Evolutionary conservation across 306 rosid species (phyloP).

Genomic region (Trichosanthes truncata): DNA sequence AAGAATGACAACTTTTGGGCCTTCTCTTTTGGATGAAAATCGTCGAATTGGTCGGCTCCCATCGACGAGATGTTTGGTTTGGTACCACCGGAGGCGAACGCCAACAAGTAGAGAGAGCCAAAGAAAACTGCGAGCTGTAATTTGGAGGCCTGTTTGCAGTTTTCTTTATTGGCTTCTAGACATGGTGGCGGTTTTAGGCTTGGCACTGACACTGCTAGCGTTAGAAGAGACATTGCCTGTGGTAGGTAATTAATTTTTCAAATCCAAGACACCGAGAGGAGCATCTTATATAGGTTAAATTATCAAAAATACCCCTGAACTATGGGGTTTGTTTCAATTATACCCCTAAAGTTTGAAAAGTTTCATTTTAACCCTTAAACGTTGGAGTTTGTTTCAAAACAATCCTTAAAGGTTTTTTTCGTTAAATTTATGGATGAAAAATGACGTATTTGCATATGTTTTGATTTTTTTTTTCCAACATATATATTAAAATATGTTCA

Average conservation of each 20-base stretch:
- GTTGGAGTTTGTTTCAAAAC: too few relatives aligned
- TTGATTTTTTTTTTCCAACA: too few relatives aligned
- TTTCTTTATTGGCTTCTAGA: constrained; percentile 21
- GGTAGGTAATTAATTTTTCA: not conserved
- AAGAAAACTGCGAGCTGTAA: constrained; percentile 67
- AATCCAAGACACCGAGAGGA: too few relatives aligned
- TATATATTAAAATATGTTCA: too few relatives aligned
- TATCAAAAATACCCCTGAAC: too few relatives aligned
- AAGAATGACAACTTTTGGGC: constrained; percentile 68
- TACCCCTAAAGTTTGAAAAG: too few relatives aligned
- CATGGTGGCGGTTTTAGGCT: constrained; percentile 54
- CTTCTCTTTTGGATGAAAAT: constrained; percentile 66
- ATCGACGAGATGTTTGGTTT: constrained; percentile 88
- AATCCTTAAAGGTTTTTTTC: too few relatives aligned
- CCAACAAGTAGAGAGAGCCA: constrained; percentile 74
- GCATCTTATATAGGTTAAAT: too few relatives aligned
- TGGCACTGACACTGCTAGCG: constrained; percentile 54
- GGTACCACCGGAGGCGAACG: constrained; percentile 82
- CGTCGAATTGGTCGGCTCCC: constrained; percentile 95
- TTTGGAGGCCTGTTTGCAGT: constrained; percentile 62
- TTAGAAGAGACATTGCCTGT: constrained; percentile 77
- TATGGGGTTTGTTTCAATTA: too few relatives aligned
- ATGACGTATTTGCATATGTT: too few relatives aligned
- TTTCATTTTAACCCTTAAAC: too few relatives aligned
- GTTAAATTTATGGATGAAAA: too few relatives aligned